Evolutionary conservation across 73 alveolate genomes (phyloP), one percentile per base, ranked within the genome.

Genomic region (Paraurostyla sp.): DNA sequence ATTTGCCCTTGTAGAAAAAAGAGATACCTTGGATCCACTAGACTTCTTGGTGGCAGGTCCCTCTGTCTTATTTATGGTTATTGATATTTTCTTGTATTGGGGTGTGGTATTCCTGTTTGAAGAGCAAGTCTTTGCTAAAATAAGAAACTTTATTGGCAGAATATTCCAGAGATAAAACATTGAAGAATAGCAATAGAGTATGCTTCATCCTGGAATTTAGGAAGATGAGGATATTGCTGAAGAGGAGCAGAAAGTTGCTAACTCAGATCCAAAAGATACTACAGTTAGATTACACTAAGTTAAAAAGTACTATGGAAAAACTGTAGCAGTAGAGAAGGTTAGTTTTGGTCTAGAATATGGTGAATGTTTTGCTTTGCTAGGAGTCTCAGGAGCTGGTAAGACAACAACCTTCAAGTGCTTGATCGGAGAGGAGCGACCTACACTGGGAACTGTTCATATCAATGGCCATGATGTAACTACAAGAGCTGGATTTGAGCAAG

Each of bases 371-470:
- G 99, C 99, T 0, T 92, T 98, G 35, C 88, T 98, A 32, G 99
- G 99, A 52, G 99, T 97, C 23, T 96, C 98, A 82, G 99, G 99
- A 54, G 99, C 99, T 54, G 99, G 99, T 43, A 98, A 98, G 88
- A 97, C 99, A 32, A 97, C 99, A 0, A 96, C 99, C 45, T 98
- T 98, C 83, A 98, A 97, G 90, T 91, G 97, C 32, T 94, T 98
- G 51, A 95, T 99, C 40, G 99, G 98, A 68, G 99, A 98, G 68
- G 88, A 95, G 59, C 52, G 86, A 38, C 99, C 98, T 7, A 92
- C 98, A 0, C 60, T 48, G 43, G 99, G 99, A 1, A 90, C 92
- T 69, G 96, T 98, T 32, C 94, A 60, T 41, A 95, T 98, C 48
- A 93, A 95, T 51, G 99, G 99, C 29, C 58, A 76, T 68, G 97